phyloP scores from a whole-genome alignment of 2,329 filamentous ascomycete species.

The Pseudocercospora macadamiae region DNA sequence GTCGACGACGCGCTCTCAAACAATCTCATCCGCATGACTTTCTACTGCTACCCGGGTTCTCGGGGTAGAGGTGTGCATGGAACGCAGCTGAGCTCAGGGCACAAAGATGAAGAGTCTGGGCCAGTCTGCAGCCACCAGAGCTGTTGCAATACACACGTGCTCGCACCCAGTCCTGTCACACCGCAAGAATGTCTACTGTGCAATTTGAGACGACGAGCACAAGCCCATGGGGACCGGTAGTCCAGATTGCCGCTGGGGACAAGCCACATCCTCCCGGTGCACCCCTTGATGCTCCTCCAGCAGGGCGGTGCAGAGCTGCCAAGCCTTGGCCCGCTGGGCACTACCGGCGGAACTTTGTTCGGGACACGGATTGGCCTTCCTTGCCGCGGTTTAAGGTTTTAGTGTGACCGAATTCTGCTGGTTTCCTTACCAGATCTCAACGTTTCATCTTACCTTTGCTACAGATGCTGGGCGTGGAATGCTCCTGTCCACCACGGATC shows the following conservation, averaged over 20 bases:
- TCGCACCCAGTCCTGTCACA: background rate
- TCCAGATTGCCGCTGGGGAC: background rate
- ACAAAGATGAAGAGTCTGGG: constrained; percentile 2
- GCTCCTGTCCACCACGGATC: constrained; percentile 2
- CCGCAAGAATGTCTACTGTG: background rate
- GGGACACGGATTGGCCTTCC: background rate
- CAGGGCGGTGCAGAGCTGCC: constrained; percentile 9
- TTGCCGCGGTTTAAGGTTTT: constrained; percentile 9
- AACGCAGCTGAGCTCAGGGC: background rate
- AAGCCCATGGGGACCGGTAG: background rate
- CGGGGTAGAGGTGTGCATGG: background rate
- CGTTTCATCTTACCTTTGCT: constrained; percentile 10
- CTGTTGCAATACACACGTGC: background rate
- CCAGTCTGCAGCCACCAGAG: background rate
- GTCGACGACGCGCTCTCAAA: constrained; percentile 10
- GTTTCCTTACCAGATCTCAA: constrained; percentile 11
- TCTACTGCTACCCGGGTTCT: constrained; percentile 4
- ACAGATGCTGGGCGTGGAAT: constrained; percentile 17
- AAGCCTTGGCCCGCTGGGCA: constrained; percentile 8
- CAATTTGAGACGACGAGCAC: background rate
- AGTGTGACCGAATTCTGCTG: constrained; percentile 3
- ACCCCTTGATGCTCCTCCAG: background rate
- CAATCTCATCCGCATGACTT: background rate
- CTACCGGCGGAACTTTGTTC: constrained; percentile 3
- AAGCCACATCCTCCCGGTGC: background rate